A percentile compares a stretch with the other conserved stretches of the same genome.
Conservation (phyloP, 108 stramenopile genomes). For the Skeletonema marinoi region DNA sequence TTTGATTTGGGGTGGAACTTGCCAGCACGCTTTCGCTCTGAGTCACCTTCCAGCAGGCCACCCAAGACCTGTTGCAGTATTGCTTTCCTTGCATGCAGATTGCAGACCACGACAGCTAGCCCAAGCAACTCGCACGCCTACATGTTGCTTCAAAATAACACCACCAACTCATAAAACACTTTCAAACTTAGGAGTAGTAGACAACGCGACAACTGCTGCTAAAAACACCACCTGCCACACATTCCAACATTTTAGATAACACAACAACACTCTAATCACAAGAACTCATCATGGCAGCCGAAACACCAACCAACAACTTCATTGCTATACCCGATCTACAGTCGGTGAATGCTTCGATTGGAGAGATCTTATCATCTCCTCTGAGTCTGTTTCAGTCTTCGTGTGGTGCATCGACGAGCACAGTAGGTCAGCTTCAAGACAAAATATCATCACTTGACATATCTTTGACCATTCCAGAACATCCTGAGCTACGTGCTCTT, state of each 20-base stretch:
- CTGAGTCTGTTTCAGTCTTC: neutral
- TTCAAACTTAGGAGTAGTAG: no score
- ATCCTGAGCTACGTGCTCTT: neutral
- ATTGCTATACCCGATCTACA: neutral
- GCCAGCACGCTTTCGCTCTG: neutral
- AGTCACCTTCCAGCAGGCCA: no score
- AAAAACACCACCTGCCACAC: no score
- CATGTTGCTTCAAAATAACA: no score
- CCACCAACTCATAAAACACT: no score
- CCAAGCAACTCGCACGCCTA: no score
- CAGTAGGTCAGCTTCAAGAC: neutral
- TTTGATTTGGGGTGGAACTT: neutral
- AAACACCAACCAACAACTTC: neutral
- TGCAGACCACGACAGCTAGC: no score
- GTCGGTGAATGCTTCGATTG: neutral
- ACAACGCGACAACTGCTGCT: no score
- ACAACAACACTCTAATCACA: no score
- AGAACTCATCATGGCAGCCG: constrained; percentile 1
- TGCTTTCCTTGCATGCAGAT: no score
- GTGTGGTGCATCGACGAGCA: neutral
- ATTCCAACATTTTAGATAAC: no score
- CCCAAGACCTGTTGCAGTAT: no score
- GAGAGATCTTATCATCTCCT: neutral
- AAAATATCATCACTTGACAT: neutral
- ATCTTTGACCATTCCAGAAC: neutral